Evolutionary conservation across 1,139 yeast genomes (phyloP), one percentile per base, ranked within the genome.

Genomic region (Kodamaea fungicola): DNA sequence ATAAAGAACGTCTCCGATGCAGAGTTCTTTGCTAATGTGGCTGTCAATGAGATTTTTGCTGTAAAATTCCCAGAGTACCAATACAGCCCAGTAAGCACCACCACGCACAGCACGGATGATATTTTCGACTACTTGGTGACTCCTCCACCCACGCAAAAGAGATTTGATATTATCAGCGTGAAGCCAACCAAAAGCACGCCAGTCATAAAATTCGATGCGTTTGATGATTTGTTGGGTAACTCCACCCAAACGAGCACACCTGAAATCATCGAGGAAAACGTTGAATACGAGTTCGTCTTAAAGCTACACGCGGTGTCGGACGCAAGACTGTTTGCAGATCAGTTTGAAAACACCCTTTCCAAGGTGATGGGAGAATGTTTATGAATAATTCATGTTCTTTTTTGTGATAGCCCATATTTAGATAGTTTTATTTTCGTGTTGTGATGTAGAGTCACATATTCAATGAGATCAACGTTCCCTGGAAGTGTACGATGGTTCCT

Each of bases 111-210:
- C 35, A 62, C 63, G 40, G 86, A 80, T 47, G 80, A 82, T 27
- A 48, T 79, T 10, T 85, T 85, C 52, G 92, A 83, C 52, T 84
- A 76, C 30, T 63, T 85, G 45, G 50, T 83, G 33, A 69, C 79
- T 4, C 78, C 82, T 22, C 65, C 83, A 28, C 77, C 78, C 28
- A 75, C 74, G 32, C 63, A 74, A 26, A 74, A 74, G 35, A 71
- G 89, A 58, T 81, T 86, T 55, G 65, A 66, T 31, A 74, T 77
- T 22, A 35, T 40, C 22, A 27, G 38, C n/a, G 35, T 40, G n/a
- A 32, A 36, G 34, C 28, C 33, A 7, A 27, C 26, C 8, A 22
- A 16, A 12, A 26, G 21, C 9, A 25, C 8, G 8, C 13, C n/a
- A 12, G 21, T 24, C 12, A 16, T 26, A 9, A 26, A 33, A 10